Base-by-base conservation (phyloP, 2,329 filamentous ascomycete species). In the Escovopsis sp. region DNA sequence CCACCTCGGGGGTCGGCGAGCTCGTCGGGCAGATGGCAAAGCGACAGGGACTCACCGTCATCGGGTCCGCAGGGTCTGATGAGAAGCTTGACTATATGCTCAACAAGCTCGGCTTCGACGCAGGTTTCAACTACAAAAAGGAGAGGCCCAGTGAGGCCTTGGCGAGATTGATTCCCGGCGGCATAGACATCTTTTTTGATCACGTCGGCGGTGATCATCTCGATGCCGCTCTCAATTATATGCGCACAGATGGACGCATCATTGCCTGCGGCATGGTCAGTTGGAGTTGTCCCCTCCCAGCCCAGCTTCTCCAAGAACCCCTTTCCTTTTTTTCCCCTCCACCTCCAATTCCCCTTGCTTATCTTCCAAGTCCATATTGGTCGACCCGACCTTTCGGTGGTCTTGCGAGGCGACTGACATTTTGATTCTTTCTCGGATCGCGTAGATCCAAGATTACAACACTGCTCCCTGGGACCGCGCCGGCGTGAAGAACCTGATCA, bases 71-170 rank as follows among this genome's bases (percentile, higher is more conserved):
- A 10, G 84, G 85, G 3, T 74, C 74, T 14, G 79, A 87, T 49
- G 76, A 80, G 49, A 92, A 93, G 64, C 65, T 86, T 17, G 72
- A 80, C 15, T 90, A 76, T 54, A 55, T 70, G 35, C 50, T 45
- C 30, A 56, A 63, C 37, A 61, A 68, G 48, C 58, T 71, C 1
- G 67, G 66, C 8, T 70, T 65, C 44, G 66, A 71, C 37, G 60
- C 45, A 13, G 84, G 76, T 8, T 90, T 88, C 62, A 90, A 92
- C 66, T 92, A 92, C 68, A 88, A 90, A 69, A 86, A 72, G 45
- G 82, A 90, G 61, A 71, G 68, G 45, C 69, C 82, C 0, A 51
- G 58, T 1, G 76, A 78, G 10, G 83, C 81, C 0, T 65, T 92
- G 37, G 57, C 64, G 43, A 68, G 80, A 39, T 66, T 90, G 14